Conservation (phyloP, 2,329 filamentous ascomycete genomes). For the Ustulina deusta region DNA sequence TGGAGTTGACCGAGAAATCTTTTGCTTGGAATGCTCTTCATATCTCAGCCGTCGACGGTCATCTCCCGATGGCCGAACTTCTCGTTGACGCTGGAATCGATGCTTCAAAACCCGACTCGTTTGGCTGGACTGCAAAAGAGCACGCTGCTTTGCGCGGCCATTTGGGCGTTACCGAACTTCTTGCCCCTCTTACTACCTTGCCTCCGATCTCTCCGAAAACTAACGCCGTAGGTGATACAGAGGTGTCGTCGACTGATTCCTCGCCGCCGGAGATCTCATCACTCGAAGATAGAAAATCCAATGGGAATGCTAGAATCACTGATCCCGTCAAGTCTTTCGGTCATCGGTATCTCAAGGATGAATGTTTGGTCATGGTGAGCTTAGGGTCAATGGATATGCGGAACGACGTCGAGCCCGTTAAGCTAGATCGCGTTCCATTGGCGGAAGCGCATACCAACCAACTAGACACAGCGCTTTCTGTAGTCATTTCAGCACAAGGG, state of each 20-base stretch:
- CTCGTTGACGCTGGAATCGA: constrained; percentile 84
- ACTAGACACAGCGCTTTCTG: constrained; percentile 90
- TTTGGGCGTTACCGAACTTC: constrained; percentile 78
- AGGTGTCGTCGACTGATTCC: constrained; percentile 44
- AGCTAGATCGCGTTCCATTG: constrained; percentile 87
- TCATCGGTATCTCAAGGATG: constrained; percentile 90
- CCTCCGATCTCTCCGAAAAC: constrained; percentile 41
- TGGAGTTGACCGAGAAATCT: constrained; percentile 82
- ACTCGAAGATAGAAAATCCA: constrained; percentile 69
- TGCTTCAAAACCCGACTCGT: constrained; percentile 79
- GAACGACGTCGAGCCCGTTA: constrained; percentile 83
- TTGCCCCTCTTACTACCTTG: constrained; percentile 67
- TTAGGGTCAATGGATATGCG: constrained; percentile 95
- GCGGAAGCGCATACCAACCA: constrained; percentile 91
- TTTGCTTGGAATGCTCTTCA: constrained; percentile 98
- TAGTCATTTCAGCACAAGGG: constrained; percentile 88
- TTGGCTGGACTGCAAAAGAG: constrained; percentile 93
- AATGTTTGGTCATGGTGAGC: constrained; percentile 91
- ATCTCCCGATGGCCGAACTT: constrained; percentile 78
- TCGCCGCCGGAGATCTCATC: constrained; percentile 68
- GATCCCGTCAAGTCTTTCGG: constrained; percentile 96
- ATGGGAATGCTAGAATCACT: constrained; percentile 63
- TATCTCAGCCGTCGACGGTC: constrained; percentile 90
- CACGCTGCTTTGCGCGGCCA: constrained; percentile 93
- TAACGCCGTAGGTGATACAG: constrained; percentile 49